These are phyloP conservation scores for Aspergillus proliferans DNA, from an alignment of 2,329 filamentous ascomycete species.

Conservation along the genomic window DNA sequence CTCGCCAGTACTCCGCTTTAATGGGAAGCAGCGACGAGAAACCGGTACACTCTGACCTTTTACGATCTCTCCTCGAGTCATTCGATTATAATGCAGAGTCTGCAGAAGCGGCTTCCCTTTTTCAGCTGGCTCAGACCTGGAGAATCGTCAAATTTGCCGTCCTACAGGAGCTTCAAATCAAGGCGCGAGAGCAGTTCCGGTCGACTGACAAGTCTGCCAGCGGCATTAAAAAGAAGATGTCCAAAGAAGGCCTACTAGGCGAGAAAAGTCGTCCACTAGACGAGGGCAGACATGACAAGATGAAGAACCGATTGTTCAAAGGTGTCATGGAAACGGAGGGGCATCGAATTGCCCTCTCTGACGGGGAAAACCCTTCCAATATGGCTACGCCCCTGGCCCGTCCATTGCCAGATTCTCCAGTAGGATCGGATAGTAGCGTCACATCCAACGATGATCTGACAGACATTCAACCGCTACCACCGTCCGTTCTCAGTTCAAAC, in stretches of 20 bases:
- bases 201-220: constrained; percentile 15
- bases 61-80: constrained; percentile 34
- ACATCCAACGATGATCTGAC: constrained; percentile 29
- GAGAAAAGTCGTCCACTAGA: constrained; percentile 23
- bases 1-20: constrained; percentile 37
- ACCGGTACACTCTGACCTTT: constrained; percentile 16
- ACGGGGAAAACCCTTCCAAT: constrained; percentile 48
- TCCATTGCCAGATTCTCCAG: constrained; percentile 40
- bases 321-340: constrained; percentile 34
- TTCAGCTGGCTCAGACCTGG: constrained; percentile 55
- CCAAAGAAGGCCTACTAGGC: constrained; percentile 23
- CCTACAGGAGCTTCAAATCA: constrained; percentile 42
- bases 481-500: constrained; percentile 37
- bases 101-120: constrained; percentile 45
- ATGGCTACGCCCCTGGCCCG: constrained; percentile 51
- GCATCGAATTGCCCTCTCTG: constrained; percentile 24
- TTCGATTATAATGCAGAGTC: constrained; percentile 51
- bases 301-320: constrained; percentile 40
- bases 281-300: constrained; percentile 30
- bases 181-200: constrained; percentile 28
- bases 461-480: constrained; percentile 38
- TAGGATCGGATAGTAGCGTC: constrained; percentile 22
- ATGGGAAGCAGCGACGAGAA: constrained; percentile 22
- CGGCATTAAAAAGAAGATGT: constrained; percentile 19
- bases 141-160: constrained; percentile 49